Evolutionary conservation across 139 green algal species (phyloP).

Genomic region (Ettlia oleoabundans): DNA sequence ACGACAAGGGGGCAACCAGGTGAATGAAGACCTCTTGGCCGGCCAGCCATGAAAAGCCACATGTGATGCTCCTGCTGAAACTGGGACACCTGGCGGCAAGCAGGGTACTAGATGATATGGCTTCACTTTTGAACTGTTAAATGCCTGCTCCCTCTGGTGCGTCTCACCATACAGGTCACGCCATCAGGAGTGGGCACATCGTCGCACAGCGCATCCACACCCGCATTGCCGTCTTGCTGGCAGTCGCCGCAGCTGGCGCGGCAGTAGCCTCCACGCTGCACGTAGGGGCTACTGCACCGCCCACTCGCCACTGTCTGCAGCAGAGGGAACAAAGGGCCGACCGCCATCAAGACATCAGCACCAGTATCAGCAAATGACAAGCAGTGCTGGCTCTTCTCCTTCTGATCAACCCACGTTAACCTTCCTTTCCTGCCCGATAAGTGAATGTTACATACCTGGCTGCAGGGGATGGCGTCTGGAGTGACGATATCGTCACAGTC

Average conservation of each 20-base stretch:
- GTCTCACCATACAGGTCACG: constrained; percentile 8
- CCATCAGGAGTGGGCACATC: constrained; percentile 28
- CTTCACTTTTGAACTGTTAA: background rate
- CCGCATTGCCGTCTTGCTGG: background rate
- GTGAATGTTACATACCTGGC: background rate
- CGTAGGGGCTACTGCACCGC: constrained; percentile 27
- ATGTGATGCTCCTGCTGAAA: background rate
- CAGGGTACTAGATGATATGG: background rate
- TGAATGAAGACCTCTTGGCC: too few relatives aligned
- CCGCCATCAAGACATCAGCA: too few relatives aligned
- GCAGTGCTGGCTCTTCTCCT: too few relatives aligned
- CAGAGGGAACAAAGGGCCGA: background rate
- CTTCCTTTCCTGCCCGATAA: too few relatives aligned
- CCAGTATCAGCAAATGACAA: too few relatives aligned
- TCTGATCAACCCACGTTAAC: too few relatives aligned
- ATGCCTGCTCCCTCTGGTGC: background rate
- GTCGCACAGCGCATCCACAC: background rate
- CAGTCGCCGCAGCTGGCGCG: constrained; percentile 31
- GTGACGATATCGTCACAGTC: constrained; percentile 25
- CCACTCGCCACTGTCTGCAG: background rate
- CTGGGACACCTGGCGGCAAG: background rate
- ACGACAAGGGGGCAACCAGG: background rate
- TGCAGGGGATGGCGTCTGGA: constrained; percentile 10
- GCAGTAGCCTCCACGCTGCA: constrained; percentile 40
- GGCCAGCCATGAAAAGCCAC: background rate